phyloP scores from a whole-genome alignment of 2,329 filamentous ascomycete genomes.

The Alternaria arborescens region DNA sequence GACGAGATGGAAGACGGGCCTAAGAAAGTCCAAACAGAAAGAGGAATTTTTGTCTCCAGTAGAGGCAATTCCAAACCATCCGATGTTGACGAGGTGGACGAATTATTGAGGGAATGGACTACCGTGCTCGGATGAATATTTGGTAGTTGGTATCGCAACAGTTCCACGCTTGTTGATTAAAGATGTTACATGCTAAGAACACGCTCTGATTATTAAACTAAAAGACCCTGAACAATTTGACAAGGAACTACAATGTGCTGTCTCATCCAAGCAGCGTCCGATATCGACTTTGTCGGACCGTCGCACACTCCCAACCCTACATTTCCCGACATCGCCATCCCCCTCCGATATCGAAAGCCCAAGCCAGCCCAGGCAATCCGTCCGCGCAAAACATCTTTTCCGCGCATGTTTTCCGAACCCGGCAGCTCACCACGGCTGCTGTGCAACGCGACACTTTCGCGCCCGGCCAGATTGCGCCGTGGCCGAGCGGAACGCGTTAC shows the following conservation, averaged over 20 bases:
- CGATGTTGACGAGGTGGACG: slow-evolving; percentile 26
- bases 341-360: slow-evolving; percentile 6
- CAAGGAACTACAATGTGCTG: background rate
- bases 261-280: background rate
- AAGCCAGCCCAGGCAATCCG: background rate
- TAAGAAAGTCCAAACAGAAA: too few relatives aligned
- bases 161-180: background rate
- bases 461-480: background rate
- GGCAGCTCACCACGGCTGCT: background rate
- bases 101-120: slow-evolving; percentile 35
- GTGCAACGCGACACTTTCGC: background rate
- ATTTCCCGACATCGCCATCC: slow-evolving; percentile 6
- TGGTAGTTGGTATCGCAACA: background rate
- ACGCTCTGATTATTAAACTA: background rate
- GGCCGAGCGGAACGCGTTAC: background rate
- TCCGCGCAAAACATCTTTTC: background rate
- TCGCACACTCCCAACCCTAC: background rate
- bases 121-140: slow-evolving; percentile 12
- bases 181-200: background rate
- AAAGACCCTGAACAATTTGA: too few relatives aligned
- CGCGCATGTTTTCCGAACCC: background rate
- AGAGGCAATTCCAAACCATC: too few relatives aligned
- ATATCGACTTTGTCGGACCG: background rate
- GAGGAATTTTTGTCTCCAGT: too few relatives aligned
- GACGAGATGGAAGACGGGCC: too few relatives aligned